phyloP scores from a whole-genome alignment of 1,284 basidiomycete genomes.

The Marasmius sp. region DNA sequence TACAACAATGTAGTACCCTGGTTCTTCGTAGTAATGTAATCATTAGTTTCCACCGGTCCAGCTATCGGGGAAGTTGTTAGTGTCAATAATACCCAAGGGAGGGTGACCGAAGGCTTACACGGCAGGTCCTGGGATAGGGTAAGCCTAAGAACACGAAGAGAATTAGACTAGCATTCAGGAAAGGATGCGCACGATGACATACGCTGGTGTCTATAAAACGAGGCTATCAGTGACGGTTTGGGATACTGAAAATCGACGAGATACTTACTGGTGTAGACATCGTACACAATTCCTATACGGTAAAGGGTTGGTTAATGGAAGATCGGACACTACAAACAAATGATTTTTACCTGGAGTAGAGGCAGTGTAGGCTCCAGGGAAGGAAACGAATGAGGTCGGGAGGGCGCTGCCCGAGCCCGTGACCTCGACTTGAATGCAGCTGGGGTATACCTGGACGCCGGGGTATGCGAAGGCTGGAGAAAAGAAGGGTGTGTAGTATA shows the following conservation, averaged over 20 bases:
- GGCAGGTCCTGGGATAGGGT: not conserved
- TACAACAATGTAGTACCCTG: not conserved
- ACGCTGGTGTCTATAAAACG: not conserved
- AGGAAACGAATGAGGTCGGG: conserved; percentile 50
- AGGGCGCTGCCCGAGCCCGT: conserved; percentile 48
- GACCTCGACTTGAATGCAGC: conserved; percentile 51
- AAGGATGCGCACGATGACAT: not conserved
- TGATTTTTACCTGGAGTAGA: conserved; percentile 39
- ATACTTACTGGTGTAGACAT: not conserved
- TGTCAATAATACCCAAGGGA: not conserved
- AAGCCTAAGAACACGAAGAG: not conserved
- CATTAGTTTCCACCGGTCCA: conserved; percentile 3
- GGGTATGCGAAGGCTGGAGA: conserved; percentile 33
- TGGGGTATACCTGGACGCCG: conserved; percentile 45
- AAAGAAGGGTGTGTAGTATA: not conserved
- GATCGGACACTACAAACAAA: not conserved
- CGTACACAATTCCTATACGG: not conserved
- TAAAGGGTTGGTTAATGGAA: not conserved
- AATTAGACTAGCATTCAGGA: not conserved
- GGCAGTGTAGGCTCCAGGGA: conserved; percentile 51
- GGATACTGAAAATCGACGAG: not conserved
- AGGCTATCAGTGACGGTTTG: not conserved
- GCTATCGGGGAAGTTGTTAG: not conserved
- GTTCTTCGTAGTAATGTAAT: not conserved
- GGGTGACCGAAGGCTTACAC: not conserved